Conservation (phyloP, 2,329 filamentous ascomycete species). For the Pyrenophora graminea region DNA sequence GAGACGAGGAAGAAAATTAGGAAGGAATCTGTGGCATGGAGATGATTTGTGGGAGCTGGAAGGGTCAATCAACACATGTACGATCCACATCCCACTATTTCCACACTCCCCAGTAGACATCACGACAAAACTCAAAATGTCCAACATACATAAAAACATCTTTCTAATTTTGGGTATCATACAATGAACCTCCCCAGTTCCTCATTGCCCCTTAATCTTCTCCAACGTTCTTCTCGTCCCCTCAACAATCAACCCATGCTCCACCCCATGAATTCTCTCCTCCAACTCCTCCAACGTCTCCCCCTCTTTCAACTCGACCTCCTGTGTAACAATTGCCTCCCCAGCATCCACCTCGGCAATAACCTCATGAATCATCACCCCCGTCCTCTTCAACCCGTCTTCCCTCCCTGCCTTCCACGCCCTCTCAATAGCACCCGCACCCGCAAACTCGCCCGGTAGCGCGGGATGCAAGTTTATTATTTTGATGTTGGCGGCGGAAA, state of each 20-base stretch:
- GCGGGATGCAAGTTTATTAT: slow-evolving; percentile 86
- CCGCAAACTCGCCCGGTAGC: slow-evolving; percentile 74
- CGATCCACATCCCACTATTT: too few relatives aligned
- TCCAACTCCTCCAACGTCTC: slow-evolving; percentile 67
- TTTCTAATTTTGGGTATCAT: slow-evolving; percentile 8
- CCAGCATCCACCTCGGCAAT: slow-evolving; percentile 77
- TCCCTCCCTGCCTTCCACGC: slow-evolving; percentile 74
- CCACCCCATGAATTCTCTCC: slow-evolving; percentile 72
- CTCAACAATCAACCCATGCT: slow-evolving; percentile 79
- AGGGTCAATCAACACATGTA: too few relatives aligned
- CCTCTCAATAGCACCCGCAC: slow-evolving; percentile 75
- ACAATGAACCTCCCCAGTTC: background rate
- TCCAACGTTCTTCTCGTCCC: slow-evolving; percentile 63
- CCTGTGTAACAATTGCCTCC: slow-evolving; percentile 69
- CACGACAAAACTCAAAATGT: too few relatives aligned
- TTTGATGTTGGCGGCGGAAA: slow-evolving; percentile 64
- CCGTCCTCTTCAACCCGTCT: slow-evolving; percentile 69
- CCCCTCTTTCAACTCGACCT: slow-evolving; percentile 66
- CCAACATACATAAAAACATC: too few relatives aligned
- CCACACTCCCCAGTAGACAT: too few relatives aligned
- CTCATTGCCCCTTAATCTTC: slow-evolving; percentile 26
- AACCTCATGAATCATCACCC: slow-evolving; percentile 90
- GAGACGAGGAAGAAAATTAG: too few relatives aligned
- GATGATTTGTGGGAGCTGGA: too few relatives aligned
- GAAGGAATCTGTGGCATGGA: too few relatives aligned